Percentiles rank a stretch among this genome's conserved stretches.
phyloP scores from a whole-genome alignment of 345 rosid genomes.

The Eucalyptus regnans region DNA sequence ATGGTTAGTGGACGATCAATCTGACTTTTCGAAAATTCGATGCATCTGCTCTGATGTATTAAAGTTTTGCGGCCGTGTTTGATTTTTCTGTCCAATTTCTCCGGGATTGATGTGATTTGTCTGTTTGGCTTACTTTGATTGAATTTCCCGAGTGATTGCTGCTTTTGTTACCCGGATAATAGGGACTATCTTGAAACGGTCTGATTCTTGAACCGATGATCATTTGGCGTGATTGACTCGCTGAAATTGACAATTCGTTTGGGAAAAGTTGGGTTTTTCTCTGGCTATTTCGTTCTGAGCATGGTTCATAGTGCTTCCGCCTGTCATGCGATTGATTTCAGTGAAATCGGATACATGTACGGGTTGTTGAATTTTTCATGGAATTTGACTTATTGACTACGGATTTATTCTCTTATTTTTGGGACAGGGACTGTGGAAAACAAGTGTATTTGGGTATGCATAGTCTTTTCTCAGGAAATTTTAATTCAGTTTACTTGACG shows the following conservation, averaged over 20 bases:
- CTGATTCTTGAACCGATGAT: not conserved
- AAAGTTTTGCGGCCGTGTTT: not conserved
- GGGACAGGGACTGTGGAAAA: slow-evolving; percentile 91
- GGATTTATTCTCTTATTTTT: not conserved
- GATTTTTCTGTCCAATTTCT: not conserved
- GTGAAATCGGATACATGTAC: not conserved
- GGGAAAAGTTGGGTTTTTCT: not conserved
- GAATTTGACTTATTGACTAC: not conserved
- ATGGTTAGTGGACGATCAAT: slow-evolving; percentile 25
- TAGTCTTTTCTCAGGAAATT: not conserved
- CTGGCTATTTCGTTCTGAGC: not conserved
- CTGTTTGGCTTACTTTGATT: not conserved
- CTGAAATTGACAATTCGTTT: not conserved
- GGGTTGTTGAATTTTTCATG: not conserved
- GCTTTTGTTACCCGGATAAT: not conserved
- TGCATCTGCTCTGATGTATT: not conserved
- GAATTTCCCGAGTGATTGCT: not conserved
- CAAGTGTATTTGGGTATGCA: slow-evolving; percentile 86
- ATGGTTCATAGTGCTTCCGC: not conserved
- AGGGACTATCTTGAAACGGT: not conserved
- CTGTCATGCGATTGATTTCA: not conserved
- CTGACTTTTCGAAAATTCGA: not conserved
- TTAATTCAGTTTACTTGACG: not conserved
- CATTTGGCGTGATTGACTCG: not conserved
- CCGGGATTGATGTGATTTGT: not conserved